Evolutionary conservation across 2,329 filamentous ascomycete species (phyloP).

Genomic region (Didymellaceae sp.): DNA sequence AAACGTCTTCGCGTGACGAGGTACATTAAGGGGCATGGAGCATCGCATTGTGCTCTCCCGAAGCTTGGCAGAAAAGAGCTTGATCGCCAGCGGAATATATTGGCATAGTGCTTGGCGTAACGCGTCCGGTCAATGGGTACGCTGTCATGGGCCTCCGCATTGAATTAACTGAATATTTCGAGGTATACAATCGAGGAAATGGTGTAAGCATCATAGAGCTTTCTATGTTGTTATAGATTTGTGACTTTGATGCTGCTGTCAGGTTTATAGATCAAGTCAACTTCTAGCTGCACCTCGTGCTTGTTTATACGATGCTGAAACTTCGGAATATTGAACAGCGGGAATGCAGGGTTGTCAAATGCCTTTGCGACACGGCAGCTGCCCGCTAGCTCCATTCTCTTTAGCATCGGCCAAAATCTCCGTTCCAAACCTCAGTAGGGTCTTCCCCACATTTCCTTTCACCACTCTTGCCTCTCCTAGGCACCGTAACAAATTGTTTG

Average conservation of each 20-base stretch:
- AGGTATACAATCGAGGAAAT: no score
- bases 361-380: background rate
- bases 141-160: background rate
- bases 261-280: background rate
- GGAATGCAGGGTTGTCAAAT: background rate
- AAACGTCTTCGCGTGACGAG: conserved; percentile 3
- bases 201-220: no score
- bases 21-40: conserved; percentile 9
- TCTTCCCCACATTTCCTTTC: background rate
- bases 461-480: background rate
- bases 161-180: no score
- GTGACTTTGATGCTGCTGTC: no score
- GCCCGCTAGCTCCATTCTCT: background rate
- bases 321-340: background rate
- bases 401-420: conserved; percentile 1
- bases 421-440: background rate
- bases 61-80: conserved; percentile 6
- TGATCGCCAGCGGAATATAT: conserved; percentile 1
- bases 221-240: no score
- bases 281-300: background rate
- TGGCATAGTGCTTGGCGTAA: conserved; percentile 2
- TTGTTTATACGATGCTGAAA: background rate
- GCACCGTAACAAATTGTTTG: background rate
- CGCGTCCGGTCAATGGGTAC: background rate
- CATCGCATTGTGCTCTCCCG: background rate